These are phyloP conservation scores for Mollisiaceae sp. DNA, from an alignment of 2,329 filamentous ascomycete genomes.

Conservation along the genomic window DNA sequence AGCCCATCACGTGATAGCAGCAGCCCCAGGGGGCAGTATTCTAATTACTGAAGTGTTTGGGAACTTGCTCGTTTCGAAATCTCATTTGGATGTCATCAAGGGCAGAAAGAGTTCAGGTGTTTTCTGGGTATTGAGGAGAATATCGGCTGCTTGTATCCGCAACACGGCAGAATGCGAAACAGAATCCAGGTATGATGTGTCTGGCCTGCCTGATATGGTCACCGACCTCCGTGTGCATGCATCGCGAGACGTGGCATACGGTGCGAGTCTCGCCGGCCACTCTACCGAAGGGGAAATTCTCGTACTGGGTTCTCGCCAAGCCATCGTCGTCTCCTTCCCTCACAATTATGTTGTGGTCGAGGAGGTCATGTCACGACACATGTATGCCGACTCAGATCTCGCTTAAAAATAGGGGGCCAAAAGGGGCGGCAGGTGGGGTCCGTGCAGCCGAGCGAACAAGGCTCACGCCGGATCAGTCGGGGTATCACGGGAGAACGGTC, in stretches of 20 bases:
- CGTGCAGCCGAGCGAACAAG: neutral
- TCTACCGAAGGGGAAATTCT: neutral
- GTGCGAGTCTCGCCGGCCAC: neutral
- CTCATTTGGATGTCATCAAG: neutral
- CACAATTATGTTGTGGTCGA: neutral
- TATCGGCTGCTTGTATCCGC: constrained; percentile 1
- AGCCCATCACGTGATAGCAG: neutral
- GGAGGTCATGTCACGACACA: neutral
- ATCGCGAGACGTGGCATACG: neutral
- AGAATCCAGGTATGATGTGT: constrained; percentile 3
- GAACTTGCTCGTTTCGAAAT: neutral
- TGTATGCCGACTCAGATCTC: neutral
- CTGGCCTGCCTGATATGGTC: neutral
- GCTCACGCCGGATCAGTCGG: neutral
- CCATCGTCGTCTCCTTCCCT: neutral
- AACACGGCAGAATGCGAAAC: constrained; percentile 2
- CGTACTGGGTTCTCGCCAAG: neutral
- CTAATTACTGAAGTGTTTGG: constrained; percentile 6
- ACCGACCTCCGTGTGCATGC: neutral
- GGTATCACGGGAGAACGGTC: neutral
- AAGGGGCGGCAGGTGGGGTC: neutral
- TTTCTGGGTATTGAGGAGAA: neutral
- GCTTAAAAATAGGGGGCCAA: neutral
- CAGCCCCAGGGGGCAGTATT: neutral
- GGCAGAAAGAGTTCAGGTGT: neutral